Evolutionary conservation across 495 filamentous ascomycete genomes (phyloP).

Genomic region (Tuber brumale): DNA sequence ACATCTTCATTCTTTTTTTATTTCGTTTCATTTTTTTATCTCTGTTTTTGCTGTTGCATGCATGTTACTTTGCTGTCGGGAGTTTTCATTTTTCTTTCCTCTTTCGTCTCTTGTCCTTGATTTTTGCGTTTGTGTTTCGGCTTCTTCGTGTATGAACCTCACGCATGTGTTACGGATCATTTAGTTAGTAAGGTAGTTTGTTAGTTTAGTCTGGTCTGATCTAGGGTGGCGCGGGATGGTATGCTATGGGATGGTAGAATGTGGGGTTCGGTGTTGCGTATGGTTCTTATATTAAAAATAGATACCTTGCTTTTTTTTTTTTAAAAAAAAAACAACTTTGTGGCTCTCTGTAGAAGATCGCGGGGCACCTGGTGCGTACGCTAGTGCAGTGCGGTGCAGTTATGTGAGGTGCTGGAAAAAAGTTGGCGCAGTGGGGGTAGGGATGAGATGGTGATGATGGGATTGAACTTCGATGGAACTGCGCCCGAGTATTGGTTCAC

Average conservation of each 20-base stretch:
- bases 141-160: neutral
- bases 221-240: neutral
- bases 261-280: neutral
- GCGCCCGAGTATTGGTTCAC: neutral
- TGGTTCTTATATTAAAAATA: slow-evolving; percentile 5
- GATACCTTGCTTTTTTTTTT: neutral
- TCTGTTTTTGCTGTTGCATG: neutral
- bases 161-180: neutral
- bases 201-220: neutral
- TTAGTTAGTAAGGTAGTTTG: neutral
- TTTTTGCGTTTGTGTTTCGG: neutral
- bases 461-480: neutral
- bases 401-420: neutral
- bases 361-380: neutral
- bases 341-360: neutral
- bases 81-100: neutral
- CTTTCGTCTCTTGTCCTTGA: neutral
- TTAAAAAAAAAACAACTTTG: neutral
- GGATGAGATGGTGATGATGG: neutral
- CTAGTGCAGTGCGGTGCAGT: neutral
- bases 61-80: neutral
- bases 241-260: neutral
- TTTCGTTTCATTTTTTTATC: neutral
- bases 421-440: neutral
- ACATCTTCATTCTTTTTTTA: neutral